A percentile compares a stretch with the other conserved stretches of the same genome.
Conservation (phyloP, 2,329 filamentous ascomycete genomes). For the Diaporthe vexans region DNA sequence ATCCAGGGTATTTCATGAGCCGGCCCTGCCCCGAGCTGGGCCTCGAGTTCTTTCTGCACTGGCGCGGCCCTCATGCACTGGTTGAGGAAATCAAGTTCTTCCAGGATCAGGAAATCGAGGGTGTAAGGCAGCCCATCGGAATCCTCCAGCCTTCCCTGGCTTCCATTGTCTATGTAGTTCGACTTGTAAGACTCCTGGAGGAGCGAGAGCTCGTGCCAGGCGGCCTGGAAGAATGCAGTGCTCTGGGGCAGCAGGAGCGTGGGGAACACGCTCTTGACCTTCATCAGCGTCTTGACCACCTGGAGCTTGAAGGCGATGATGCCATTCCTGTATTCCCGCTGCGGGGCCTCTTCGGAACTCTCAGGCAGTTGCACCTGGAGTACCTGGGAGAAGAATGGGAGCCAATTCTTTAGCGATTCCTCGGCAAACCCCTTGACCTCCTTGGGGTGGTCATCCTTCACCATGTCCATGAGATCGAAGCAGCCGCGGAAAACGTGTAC, state of each 20-base stretch:
- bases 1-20: constrained; percentile 83
- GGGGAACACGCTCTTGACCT: constrained; percentile 87
- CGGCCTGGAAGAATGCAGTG: constrained; percentile 84
- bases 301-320: constrained; percentile 91
- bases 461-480: constrained; percentile 96
- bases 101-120: constrained; percentile 91
- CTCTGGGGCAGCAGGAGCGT: constrained; percentile 86
- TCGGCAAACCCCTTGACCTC: constrained; percentile 92
- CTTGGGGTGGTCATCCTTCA: constrained; percentile 90
- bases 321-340: constrained; percentile 82
- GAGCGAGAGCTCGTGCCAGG: constrained; percentile 88
- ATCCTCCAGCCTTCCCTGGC: constrained; percentile 90
- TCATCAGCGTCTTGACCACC: constrained; percentile 93
- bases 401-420: constrained; percentile 86
- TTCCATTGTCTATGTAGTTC: constrained; percentile 88
- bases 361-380: constrained; percentile 84
- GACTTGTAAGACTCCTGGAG: constrained; percentile 81
- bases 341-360: constrained; percentile 64
- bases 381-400: constrained; percentile 86
- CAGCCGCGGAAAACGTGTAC: constrained; percentile 92
- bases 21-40: constrained; percentile 75
- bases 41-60: constrained; percentile 89
- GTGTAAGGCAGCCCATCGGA: constrained; percentile 94
- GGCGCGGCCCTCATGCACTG: constrained; percentile 89
- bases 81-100: constrained; percentile 96